A percentile compares a stretch with the other conserved stretches of the same genome.
These are phyloP conservation scores for Eremothecium cymbalariae DNA, from an alignment of 1,139 yeast species.

Conservation along the genomic window DNA sequence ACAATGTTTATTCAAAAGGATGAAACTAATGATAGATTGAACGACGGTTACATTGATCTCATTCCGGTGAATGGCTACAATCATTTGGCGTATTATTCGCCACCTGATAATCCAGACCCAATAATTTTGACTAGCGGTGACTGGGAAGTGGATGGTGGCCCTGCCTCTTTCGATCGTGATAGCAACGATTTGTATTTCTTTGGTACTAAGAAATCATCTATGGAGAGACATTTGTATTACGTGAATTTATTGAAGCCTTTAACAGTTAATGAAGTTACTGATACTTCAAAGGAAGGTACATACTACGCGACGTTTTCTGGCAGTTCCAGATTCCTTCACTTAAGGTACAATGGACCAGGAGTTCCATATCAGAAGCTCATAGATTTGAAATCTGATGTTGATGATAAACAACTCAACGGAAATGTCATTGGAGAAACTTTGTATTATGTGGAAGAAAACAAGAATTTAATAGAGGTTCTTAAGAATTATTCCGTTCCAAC, in stretches of 20 bases:
- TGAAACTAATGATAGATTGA: slow-evolving; percentile 31
- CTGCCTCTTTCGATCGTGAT: slow-evolving; percentile 50
- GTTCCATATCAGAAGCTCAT: slow-evolving; percentile 59
- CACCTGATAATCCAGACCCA: slow-evolving; percentile 44
- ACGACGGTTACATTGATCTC: slow-evolving; percentile 68
- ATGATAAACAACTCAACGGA: slow-evolving; percentile 17
- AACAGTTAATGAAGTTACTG: slow-evolving; percentile 45
- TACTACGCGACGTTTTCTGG: slow-evolving; percentile 60
- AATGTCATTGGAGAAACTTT: slow-evolving; percentile 28
- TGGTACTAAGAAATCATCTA: slow-evolving; percentile 52
- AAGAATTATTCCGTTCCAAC: slow-evolving; percentile 43
- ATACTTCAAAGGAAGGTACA: slow-evolving; percentile 53
- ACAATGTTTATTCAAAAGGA: slow-evolving; percentile 64
- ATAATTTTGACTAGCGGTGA: slow-evolving; percentile 47
- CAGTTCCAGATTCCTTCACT: slow-evolving; percentile 53
- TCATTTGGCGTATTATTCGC: slow-evolving; percentile 65
- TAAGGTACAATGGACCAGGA: slow-evolving; percentile 57
- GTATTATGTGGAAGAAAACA: slow-evolving; percentile 43
- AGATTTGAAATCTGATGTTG: slow-evolving; percentile 36
- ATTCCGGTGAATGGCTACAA: slow-evolving; percentile 55
- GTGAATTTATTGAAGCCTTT: slow-evolving; percentile 38
- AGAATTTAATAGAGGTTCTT: slow-evolving; percentile 36
- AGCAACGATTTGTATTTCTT: slow-evolving; percentile 57
- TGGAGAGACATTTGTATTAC: slow-evolving; percentile 54
- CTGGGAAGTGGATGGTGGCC: slow-evolving; percentile 66